phyloP scores from a whole-genome alignment of 176 grass and related monocot genomes.

The Elaeis guineensis region DNA sequence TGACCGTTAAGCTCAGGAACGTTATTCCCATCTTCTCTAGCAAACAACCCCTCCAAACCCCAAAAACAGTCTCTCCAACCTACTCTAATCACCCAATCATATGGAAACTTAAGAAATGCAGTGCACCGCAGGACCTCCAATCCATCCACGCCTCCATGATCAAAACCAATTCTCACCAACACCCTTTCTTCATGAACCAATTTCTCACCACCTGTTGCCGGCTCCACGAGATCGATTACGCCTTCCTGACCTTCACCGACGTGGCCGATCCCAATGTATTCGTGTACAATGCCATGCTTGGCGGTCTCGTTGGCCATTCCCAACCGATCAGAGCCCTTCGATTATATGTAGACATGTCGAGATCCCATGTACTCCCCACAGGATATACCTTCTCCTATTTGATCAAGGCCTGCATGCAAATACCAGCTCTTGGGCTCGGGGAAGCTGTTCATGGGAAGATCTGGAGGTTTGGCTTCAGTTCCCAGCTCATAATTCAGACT shows the following conservation, averaged over 20 bases:
- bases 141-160: conserved; percentile 15
- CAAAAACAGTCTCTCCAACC: neutral
- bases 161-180: conserved; percentile 2
- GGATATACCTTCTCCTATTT: conserved; percentile 10
- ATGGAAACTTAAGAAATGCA: neutral
- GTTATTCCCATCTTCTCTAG: too few species aligned
- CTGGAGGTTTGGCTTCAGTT: conserved; percentile 4
- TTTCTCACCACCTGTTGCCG: conserved; percentile 3
- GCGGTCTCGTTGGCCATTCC: neutral
- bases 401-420: conserved; percentile 11
- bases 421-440: neutral
- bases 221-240: neutral
- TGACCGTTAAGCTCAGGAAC: too few species aligned
- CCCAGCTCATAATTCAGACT: conserved; percentile 12
- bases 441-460: conserved; percentile 12
- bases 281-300: conserved; percentile 16
- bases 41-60: neutral
- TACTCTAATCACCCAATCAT: neutral
- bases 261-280: conserved; percentile 12
- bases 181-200: conserved; percentile 13
- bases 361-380: neutral
- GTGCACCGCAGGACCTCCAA: neutral
- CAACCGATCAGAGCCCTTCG: neutral
- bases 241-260: neutral
- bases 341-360: conserved; percentile 6